Conservation (phyloP, 2,329 filamentous ascomycete genomes). For the Diaporthe sp. region DNA sequence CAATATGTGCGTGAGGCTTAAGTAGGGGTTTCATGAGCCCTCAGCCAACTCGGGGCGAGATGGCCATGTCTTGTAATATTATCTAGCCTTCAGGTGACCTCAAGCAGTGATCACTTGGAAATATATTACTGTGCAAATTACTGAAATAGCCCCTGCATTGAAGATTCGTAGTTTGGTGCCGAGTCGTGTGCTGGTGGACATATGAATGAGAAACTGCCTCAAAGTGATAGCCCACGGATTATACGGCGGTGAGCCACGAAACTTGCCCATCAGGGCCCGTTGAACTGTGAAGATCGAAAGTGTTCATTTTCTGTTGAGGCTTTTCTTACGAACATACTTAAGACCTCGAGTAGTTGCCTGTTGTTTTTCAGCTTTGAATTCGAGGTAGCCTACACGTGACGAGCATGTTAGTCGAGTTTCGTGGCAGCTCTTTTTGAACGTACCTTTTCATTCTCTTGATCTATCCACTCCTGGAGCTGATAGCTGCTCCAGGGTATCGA, state of each 20-base stretch:
- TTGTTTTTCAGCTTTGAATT: too few relatives aligned
- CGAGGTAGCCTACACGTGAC: not conserved
- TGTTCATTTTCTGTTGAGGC: too few relatives aligned
- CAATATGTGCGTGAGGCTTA: not conserved
- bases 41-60: not conserved
- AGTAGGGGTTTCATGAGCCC: not conserved
- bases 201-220: not conserved
- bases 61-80: not conserved
- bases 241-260: not conserved
- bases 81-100: not conserved
- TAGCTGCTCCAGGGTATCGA: not conserved
- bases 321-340: too few relatives aligned
- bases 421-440: not conserved
- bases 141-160: accelerated
- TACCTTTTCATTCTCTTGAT: conserved; percentile 4
- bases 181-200: not conserved
- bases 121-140: not conserved
- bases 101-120: not conserved
- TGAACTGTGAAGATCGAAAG: too few relatives aligned
- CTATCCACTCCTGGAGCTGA: not conserved
- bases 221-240: not conserved
- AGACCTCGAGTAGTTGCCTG: too few relatives aligned
- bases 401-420: not conserved
- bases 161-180: not conserved
- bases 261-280: too few relatives aligned